Conservation (phyloP, 2,329 filamentous ascomycete species). For the Talaromyces piceae region DNA sequence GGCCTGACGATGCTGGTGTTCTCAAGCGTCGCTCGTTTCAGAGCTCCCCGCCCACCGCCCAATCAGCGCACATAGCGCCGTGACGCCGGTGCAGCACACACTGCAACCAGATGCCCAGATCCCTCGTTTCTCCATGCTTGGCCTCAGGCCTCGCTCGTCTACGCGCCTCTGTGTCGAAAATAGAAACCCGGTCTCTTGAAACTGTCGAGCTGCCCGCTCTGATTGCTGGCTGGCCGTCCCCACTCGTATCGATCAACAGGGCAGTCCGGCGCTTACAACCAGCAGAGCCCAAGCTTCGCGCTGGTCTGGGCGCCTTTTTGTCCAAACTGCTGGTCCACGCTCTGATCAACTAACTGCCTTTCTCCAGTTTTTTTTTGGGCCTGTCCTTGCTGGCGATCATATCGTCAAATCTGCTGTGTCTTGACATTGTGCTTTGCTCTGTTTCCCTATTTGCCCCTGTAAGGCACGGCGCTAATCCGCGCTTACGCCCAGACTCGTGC, state of each 20-base stretch:
- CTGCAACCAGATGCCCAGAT: constrained; percentile 18
- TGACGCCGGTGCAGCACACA: constrained; percentile 20
- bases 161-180: constrained; percentile 20
- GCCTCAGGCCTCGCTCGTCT: constrained; percentile 7
- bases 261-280: constrained; percentile 9
- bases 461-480: background rate
- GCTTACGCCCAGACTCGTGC: background rate
- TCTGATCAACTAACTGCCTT: too few species aligned
- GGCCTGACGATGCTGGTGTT: background rate
- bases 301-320: background rate
- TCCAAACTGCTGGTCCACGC: constrained; percentile 4
- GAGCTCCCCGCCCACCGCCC: background rate
- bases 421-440: background rate
- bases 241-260: constrained; percentile 18
- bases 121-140: too few species aligned
- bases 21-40: background rate
- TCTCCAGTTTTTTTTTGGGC: too few species aligned
- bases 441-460: constrained; percentile 6
- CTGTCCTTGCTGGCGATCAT: background rate
- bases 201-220: constrained; percentile 14
- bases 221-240: constrained; percentile 4
- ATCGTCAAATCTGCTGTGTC: background rate
- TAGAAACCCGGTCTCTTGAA: constrained; percentile 14
- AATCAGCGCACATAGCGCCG: constrained; percentile 16
- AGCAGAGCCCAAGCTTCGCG: background rate